A percentile compares a stretch with the other conserved stretches of the same genome.
phyloP scores from a whole-genome alignment of 768 basidiomycete genomes.

The Fomitopsis serialis region DNA sequence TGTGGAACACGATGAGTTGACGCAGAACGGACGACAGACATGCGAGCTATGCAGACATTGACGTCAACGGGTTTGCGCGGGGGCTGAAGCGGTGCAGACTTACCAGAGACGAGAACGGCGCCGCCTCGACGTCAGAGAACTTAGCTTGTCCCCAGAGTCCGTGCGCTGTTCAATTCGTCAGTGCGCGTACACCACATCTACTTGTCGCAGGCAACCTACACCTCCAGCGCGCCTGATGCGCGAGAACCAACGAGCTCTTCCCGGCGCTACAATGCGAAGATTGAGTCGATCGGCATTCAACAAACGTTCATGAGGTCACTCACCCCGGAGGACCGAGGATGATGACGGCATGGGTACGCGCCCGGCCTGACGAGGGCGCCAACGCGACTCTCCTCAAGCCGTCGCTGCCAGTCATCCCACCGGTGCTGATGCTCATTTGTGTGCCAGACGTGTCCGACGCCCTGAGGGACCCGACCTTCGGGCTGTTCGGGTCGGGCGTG shows the following conservation, averaged over 20 bases:
- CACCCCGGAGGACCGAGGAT: conserved; percentile 64
- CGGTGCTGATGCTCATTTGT: conserved; percentile 22
- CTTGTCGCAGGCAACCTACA: conserved; percentile 29
- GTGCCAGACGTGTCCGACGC: conserved; percentile 12
- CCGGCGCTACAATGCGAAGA: conserved; percentile 43
- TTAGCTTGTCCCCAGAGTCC: conserved; percentile 78
- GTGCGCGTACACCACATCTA: neutral
- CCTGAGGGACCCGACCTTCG: conserved; percentile 13
- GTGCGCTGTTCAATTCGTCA: conserved; percentile 28
- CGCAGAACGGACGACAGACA: conserved; percentile 68
- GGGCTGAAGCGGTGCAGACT: conserved; percentile 11
- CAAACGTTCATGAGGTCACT: conserved; percentile 10
- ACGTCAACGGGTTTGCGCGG: neutral
- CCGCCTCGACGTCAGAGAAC: conserved; percentile 58
- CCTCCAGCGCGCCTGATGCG: conserved; percentile 69
- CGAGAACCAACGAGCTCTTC: conserved; percentile 69
- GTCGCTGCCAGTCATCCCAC: conserved; percentile 34
- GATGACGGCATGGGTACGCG: conserved; percentile 55
- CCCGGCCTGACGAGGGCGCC: conserved; percentile 32
- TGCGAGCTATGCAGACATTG: conserved; percentile 37
- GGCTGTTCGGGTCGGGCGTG: conserved; percentile 12
- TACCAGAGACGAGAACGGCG: conserved; percentile 66
- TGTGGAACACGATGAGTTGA: conserved; percentile 70
- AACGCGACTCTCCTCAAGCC: conserved; percentile 41
- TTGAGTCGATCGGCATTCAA: neutral